Conservation (phyloP, 2,329 filamentous ascomycete species). For the Blastomyces percursus region DNA sequence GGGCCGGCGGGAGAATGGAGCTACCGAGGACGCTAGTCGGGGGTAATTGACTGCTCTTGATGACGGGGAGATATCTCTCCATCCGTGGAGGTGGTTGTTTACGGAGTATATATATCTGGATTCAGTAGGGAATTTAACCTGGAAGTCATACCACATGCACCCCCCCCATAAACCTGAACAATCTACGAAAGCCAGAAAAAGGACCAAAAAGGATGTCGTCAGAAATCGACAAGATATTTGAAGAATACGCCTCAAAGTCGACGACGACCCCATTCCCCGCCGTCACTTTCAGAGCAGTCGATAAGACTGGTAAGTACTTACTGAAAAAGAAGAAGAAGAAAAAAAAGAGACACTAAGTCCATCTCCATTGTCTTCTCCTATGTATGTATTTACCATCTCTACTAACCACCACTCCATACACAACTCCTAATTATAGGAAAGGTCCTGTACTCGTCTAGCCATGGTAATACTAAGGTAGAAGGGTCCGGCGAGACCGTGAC, state of each 20-base stretch:
- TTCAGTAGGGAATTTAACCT: too few relatives aligned
- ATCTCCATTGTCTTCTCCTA: background rate
- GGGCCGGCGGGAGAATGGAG: background rate
- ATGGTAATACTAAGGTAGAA: conserved; percentile 2
- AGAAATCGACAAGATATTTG: background rate
- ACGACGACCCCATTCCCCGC: background rate
- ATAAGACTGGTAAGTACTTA: background rate
- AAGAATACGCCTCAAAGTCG: background rate
- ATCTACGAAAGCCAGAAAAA: background rate
- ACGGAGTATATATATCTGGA: too few relatives aligned
- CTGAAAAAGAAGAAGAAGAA: too few relatives aligned
- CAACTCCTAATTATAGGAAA: background rate
- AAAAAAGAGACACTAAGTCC: too few relatives aligned
- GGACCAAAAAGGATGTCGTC: background rate
- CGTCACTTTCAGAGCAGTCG: background rate
- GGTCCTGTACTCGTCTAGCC: background rate
- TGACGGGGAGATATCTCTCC: background rate
- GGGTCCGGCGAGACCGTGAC: conserved; percentile 10
- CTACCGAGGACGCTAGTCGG: background rate
- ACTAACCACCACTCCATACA: background rate
- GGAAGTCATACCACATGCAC: too few relatives aligned
- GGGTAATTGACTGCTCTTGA: background rate
- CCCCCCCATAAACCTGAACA: too few relatives aligned
- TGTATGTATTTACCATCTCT: background rate
- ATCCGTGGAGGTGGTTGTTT: too few relatives aligned